Percentiles rank a stretch among this genome's conserved stretches.
phyloP scores from a whole-genome alignment of 2,329 filamentous ascomycete genomes.

The Aphanoascus verrucosus region DNA sequence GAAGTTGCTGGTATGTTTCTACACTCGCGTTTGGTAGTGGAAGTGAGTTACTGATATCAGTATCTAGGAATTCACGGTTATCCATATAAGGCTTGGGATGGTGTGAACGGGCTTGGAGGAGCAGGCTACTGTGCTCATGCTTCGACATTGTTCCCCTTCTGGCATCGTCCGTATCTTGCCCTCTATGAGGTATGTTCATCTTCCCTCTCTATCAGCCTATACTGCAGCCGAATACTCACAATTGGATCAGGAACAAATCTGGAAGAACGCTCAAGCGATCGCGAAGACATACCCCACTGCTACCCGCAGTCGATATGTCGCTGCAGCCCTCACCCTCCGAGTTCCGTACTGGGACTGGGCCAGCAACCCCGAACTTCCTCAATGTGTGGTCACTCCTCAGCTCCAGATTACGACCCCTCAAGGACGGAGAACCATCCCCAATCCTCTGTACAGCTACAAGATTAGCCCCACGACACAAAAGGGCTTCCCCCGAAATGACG shows the following conservation, averaged over 20 bases:
- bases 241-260: conserved; percentile 28
- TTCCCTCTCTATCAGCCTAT: background rate
- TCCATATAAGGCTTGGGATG: conserved; percentile 52
- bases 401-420: conserved; percentile 36
- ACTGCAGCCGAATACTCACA: background rate
- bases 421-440: conserved; percentile 31
- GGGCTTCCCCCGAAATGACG: conserved; percentile 18
- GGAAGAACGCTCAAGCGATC: conserved; percentile 30
- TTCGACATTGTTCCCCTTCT: conserved; percentile 64
- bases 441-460: conserved; percentile 40
- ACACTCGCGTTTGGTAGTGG: background rate
- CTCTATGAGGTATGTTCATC: conserved; percentile 43
- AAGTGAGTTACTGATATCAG: background rate
- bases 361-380: conserved; percentile 26
- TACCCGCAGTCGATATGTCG: conserved; percentile 39
- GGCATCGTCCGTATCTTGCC: conserved; percentile 72
- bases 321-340: conserved; percentile 34
- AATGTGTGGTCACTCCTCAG: conserved; percentile 29
- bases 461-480: conserved; percentile 15
- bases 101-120: conserved; percentile 39
- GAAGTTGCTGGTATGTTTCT: conserved; percentile 55
- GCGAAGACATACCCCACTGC: conserved; percentile 35
- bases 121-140: conserved; percentile 68
- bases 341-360: conserved; percentile 44
- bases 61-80: conserved; percentile 65